Evolutionary conservation across 2,329 filamentous ascomycete species (phyloP), one percentile per base, ranked within the genome.

Genomic region (Ascocoryne sarcoides): DNA sequence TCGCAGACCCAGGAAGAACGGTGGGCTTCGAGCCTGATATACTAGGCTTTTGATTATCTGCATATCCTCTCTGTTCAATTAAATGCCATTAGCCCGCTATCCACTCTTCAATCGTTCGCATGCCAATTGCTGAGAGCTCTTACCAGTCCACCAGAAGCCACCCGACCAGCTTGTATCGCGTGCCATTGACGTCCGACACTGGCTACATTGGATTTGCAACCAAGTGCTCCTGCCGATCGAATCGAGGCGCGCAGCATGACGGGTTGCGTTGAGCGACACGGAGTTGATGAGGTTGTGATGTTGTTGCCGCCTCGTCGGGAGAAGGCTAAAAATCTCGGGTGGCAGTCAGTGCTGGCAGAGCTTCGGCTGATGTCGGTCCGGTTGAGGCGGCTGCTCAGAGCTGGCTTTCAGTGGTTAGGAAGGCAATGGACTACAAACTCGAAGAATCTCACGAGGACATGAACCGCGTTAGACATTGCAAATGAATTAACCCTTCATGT

Each of bases 201-300:
- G 56, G 70, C 67, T 62, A 66, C 66, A 61, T 66, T 56, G 58
- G 73, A 67, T 65, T 67, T 70, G 62, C 66, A 65, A 65, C 71
- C 67, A 61, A 78, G 64, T 57, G 70, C 67, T 69, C 69, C 75
- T 60, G 72, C 72, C 62, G 76, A 77, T 68, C 71, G 75, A 68
- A 81, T 66, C 64, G 76, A 79, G 63, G 74, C 75, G 69, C 76
- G 77, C 73, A 82, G 72, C 77, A 82, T 82, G 69, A 69, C 68
- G 66, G 65, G 68, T 67, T 69, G 62, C 60, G 51, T 52, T 45
- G 51, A 21, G 45, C 44, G 50, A 53, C 45, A 44, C 39, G 37
- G 36, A 37, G 43, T 46, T 46, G 47, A 51, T 49, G 46, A 43
- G 38, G 31, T 48, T 42, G 40, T 49, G 46, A 37, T 52, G 49